Base-by-base conservation (phyloP, 208 protist species). In the Leishmania guyanensis region DNA sequence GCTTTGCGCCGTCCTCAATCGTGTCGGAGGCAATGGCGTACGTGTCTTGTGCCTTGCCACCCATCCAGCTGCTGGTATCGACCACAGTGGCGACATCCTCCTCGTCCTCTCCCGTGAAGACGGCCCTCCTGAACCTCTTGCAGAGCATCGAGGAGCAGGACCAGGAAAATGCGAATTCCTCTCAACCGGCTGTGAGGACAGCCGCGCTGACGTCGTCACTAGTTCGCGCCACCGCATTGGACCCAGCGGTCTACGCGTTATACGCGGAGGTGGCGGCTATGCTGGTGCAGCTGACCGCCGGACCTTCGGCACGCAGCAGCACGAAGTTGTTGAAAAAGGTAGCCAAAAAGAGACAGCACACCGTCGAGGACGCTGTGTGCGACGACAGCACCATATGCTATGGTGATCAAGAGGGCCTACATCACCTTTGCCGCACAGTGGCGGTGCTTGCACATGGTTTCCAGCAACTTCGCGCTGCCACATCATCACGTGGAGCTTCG, bases 211-310 rank as follows among this genome's bases (percentile, higher is more conserved):
- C 80, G 16, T 26, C 79, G 10, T 48, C 65, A 26, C 22, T n/a
- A n/a, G 33, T 6, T 54, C 48, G 46, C 53, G 8, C 77, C 60
- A 68, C 76, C 51, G 77, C 71, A 5, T 66, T 86, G n/a, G 74
- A 70, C 39, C 82, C 82, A 2, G 81, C 80, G 6, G 85, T 76
- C 58, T 93, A 92, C 75, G 85, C 90, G 9, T 82, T 96, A 29
- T 93, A 94, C 83, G 90, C 90, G 33, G 89, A 92, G 72, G 86
- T 92, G 8, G 87, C 89, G 17, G 83, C 90, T 17, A 78, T 94
- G 77, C 81, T 96, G 29, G 84, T 94, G 64, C 83, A 93, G 71
- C 76, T 91, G 66, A 73, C 81, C 33, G 43, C 76, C 4, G 51
- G 29, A n/a, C 48, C 83, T 17, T 50, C 58, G 70, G 75, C 22